Evolutionary conservation across 2,329 filamentous ascomycete genomes (phyloP), one percentile per base, ranked within the genome.

Genomic region (Aureobasidium sp.): DNA sequence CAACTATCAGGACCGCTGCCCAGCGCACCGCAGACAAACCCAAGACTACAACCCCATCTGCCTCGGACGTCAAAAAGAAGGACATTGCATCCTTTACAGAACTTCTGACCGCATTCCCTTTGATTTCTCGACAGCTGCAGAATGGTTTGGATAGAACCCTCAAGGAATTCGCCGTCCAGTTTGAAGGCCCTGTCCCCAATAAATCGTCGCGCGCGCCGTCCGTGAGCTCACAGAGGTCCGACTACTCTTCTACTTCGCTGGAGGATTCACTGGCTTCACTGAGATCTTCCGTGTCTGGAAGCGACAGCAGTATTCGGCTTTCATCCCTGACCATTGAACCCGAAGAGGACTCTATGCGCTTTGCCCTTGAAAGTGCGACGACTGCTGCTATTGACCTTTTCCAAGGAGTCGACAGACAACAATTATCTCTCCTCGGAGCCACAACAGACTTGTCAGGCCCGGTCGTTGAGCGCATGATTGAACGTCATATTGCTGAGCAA

Each of bases 61-160:
- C 71, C 71, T 44, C 76, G 80, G 34, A 72, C 81, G 44, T 85
- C 6, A 82, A 83, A 65, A 97, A 96, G 77, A 97, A 96, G 75
- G 90, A 96, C 64, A 88, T 99, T 72, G 91, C 87, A 75, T 90
- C 84, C 37, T 99, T 99, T 72, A 87, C 88, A 64, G 94, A 97
- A 66, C 81, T 99, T 15, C 81, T 99, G 45, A 89, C 90, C 67
- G 86, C 91, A 68, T 99, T 97, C 67, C 94, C 94, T 1, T 89
- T 96, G 84, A 97, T 99, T 68, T 91, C 92, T 27, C 84, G 90
- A 64, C 94, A 99, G 74, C 96, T 99, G 91, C 91, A 97, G 68
- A 84, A 88, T 1, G 94, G 94, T 0, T 76, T 99, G 37, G 93
- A 99, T 70, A 87, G 87, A 69, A 78, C 97, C 29, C 96, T 97